phyloP scores from a whole-genome alignment of 2,329 filamentous ascomycete species.

The Huntiella savannae region DNA sequence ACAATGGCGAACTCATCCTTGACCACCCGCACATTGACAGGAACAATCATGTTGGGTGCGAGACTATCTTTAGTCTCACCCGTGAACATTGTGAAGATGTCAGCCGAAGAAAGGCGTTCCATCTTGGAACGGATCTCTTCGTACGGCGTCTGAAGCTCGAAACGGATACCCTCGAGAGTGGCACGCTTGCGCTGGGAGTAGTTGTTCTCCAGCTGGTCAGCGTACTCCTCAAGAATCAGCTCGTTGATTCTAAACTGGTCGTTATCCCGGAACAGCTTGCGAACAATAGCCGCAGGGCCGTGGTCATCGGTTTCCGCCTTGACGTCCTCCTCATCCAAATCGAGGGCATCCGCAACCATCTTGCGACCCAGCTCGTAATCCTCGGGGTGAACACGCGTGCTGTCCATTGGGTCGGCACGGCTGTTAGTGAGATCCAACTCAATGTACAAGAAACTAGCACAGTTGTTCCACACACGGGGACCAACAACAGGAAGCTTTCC shows the following conservation, averaged over 20 bases:
- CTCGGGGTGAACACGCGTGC: constrained; percentile 91
- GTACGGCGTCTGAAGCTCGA: constrained; percentile 79
- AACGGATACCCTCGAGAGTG: constrained; percentile 87
- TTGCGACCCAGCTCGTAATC: constrained; percentile 96
- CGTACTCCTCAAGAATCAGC: constrained; percentile 88
- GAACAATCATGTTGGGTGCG: constrained; percentile 77
- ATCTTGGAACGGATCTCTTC: constrained; percentile 83
- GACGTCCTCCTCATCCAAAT: constrained; percentile 94
- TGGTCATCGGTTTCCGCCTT: constrained; percentile 85
- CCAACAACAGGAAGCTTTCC: constrained; percentile 65
- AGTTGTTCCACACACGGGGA: constrained; percentile 87
- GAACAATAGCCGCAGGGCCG: constrained; percentile 74
- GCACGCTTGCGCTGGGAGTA: constrained; percentile 90
- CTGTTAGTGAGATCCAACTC: constrained; percentile 68
- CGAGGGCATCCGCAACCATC: constrained; percentile 92
- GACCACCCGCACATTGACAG: constrained; percentile 71
- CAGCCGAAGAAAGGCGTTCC: constrained; percentile 46
- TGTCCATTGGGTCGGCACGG: constrained; percentile 80
- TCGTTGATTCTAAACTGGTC: constrained; percentile 92
- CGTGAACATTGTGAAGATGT: constrained; percentile 91
- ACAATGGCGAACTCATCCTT: constrained; percentile 87
- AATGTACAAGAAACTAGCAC: constrained; percentile 84
- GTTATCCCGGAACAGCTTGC: constrained; percentile 86
- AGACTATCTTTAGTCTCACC: constrained; percentile 77
- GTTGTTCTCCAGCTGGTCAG: constrained; percentile 81